Conservation (phyloP, 345 rosid genomes). For the Murraya koenigii region DNA sequence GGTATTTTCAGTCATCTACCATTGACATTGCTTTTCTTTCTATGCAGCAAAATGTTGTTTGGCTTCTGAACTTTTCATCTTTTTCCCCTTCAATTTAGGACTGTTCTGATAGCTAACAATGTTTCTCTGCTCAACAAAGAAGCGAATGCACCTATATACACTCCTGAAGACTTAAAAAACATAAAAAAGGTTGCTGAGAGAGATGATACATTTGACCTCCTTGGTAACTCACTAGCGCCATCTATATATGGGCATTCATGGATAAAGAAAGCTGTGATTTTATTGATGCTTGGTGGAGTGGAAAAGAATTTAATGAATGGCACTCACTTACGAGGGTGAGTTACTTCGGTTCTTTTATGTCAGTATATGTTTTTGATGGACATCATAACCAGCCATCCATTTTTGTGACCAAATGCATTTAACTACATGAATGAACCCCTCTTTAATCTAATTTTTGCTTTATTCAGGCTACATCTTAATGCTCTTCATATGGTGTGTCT, state of each 20-base stretch:
- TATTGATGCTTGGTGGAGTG: slow-evolving; percentile 93
- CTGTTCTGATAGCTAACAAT: slow-evolving; percentile 87
- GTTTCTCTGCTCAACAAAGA: slow-evolving; percentile 90
- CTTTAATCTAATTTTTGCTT: neutral
- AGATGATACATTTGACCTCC: slow-evolving; percentile 85
- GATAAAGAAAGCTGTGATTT: slow-evolving; percentile 94
- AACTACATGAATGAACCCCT: neutral
- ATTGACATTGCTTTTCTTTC: slow-evolving; percentile 2
- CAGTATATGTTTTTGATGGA: neutral
- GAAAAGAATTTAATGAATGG: slow-evolving; percentile 96
- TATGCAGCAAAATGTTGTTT: neutral
- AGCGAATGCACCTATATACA: slow-evolving; percentile 92
- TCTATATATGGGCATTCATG: slow-evolving; percentile 94
- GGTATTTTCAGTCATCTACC: slow-evolving; percentile 38
- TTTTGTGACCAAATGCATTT: neutral
- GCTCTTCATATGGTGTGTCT: neutral
- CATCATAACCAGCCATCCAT: neutral
- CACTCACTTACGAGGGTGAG: slow-evolving; percentile 96
- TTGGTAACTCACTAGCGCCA: slow-evolving; percentile 90
- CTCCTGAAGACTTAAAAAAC: slow-evolving; percentile 68
- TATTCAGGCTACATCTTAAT: neutral
- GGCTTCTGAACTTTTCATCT: slow-evolving; percentile 8
- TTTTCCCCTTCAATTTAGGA: slow-evolving; percentile 43
- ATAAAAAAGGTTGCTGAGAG: slow-evolving; percentile 87
- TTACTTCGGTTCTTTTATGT: neutral